These are phyloP conservation scores for Nakataea oryzae DNA, from an alignment of 2,329 filamentous ascomycete species.

Conservation along the genomic window DNA sequence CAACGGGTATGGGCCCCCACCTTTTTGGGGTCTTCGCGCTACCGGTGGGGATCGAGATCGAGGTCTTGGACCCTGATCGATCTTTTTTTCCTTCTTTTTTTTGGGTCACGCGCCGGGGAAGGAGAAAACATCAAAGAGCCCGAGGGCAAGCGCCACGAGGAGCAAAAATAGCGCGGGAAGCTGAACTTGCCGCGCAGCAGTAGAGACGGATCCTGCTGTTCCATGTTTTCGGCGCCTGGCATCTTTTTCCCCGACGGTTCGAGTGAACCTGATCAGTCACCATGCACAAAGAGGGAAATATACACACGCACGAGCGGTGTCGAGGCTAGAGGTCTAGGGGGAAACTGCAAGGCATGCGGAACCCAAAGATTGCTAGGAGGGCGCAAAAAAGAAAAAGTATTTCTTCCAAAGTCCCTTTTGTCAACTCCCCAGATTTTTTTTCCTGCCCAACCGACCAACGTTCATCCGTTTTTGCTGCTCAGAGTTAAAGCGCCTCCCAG, in stretches of 20 bases:
- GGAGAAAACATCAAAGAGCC: neutral
- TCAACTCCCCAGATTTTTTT: neutral
- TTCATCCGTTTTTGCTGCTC: neutral
- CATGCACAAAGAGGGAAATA: no score
- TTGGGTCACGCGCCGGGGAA: no score
- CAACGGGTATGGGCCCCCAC: no score
- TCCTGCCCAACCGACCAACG: neutral
- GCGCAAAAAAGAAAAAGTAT: neutral
- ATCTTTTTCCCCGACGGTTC: no score
- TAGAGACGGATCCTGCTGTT: neutral
- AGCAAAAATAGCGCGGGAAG: no score
- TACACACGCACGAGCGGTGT: no score
- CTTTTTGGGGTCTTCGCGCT: no score
- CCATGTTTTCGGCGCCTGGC: neutral
- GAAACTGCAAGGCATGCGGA: neutral
- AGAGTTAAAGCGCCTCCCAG: neutral
- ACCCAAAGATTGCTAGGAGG: neutral
- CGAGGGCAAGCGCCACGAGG: neutral
- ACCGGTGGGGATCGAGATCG: no score
- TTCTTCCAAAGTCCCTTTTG: neutral
- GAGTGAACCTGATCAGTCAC: neutral
- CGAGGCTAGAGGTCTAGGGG: neutral
- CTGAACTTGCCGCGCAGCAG: neutral
- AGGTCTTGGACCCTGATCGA: neutral
- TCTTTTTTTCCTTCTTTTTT: neutral